Base-by-base conservation (phyloP, 2,329 filamentous ascomycete species). In the Onygena corvina region DNA sequence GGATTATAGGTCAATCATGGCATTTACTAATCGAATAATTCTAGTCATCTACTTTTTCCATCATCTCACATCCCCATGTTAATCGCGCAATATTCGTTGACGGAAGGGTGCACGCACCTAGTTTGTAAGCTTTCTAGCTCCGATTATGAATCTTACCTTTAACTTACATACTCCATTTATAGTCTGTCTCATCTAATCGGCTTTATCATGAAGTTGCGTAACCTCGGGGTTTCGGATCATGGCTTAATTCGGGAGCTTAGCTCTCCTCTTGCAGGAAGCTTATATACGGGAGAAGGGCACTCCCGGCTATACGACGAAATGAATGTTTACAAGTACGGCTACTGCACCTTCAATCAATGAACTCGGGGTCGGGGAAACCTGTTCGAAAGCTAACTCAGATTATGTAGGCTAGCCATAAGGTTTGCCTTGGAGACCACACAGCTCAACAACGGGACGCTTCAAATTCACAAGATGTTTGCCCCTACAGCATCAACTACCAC, bases 11-110 rank as follows among this genome's bases (percentile, higher is more conserved):
- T 25, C n/a, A 30, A 18, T 25, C 27, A 29, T 27, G 14, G 25
- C 40, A 25, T 44, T 29, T 25, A 20, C 14, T 42, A 5, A 30
- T 23, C 14, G 21, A 9, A 23, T 21, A 18, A 25, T 6, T 46
- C 46, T 34, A 73, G 79, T 95, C 89, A 2, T 88, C 90, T 12
- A 80, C 92, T 0, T 94, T 93, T 65, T 84, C 86, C 0, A 84
- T 84, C 0, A 80, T 88, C 3, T 81, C 80, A 16, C 92, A 98
- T 60, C 92, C 92, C 0, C 89, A 95, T 64, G 90, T 96, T 51
- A 94, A 88, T 64, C 82, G 92, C 23, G 86, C 89, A n/a, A 88
- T 94, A 12, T 96, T 96, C 62, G 85, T 98, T 48, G 90, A 98
- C 65, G 86, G 89, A 21, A 81, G 89, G 52, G 76, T 95, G 29